Conservation (phyloP, 2,329 filamentous ascomycete species). For the Ceratocystis destructans region DNA sequence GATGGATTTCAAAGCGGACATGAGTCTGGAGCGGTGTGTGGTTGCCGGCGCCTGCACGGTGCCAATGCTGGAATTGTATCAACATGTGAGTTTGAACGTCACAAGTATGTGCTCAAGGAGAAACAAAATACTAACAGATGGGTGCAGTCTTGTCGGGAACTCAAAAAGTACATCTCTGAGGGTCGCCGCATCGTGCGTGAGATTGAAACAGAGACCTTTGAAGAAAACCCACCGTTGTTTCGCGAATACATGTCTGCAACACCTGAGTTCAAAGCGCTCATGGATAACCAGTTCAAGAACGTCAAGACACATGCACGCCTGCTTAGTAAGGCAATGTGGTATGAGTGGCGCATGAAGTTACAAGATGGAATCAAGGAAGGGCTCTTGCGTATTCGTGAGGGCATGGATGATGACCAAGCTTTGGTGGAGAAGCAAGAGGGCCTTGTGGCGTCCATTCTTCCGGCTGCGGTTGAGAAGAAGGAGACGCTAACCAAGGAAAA, state of each 20-base stretch:
- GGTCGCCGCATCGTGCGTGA: slow-evolving; percentile 79
- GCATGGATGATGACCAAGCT: slow-evolving; percentile 61
- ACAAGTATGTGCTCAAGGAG: neutral
- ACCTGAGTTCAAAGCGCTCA: slow-evolving; percentile 66
- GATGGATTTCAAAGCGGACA: slow-evolving; percentile 34
- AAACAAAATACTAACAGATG: slow-evolving; percentile 6
- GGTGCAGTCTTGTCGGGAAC: slow-evolving; percentile 72
- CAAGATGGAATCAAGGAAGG: slow-evolving; percentile 69
- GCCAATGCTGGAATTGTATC: slow-evolving; percentile 86
- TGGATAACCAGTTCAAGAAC: slow-evolving; percentile 97
- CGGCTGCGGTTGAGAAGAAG: slow-evolving; percentile 47
- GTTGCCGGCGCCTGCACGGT: slow-evolving; percentile 82
- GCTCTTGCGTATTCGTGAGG: slow-evolving; percentile 58
- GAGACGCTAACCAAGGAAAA: slow-evolving; percentile 50
- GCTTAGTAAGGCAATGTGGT: slow-evolving; percentile 93
- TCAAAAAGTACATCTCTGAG: slow-evolving; percentile 94
- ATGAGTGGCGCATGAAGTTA: slow-evolving; percentile 89
- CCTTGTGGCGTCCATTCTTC: slow-evolving; percentile 53
- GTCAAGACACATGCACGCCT: slow-evolving; percentile 85
- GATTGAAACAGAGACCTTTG: slow-evolving; percentile 76
- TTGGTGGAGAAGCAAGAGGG: slow-evolving; percentile 53
- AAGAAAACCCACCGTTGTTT: slow-evolving; percentile 84
- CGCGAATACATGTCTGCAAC: slow-evolving; percentile 79
- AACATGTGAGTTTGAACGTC: slow-evolving; percentile 28
- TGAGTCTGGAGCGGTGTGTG: slow-evolving; percentile 61